Evolutionary conservation across 331 rosid species (phyloP).

Genomic region (Quercus tomentella): DNA sequence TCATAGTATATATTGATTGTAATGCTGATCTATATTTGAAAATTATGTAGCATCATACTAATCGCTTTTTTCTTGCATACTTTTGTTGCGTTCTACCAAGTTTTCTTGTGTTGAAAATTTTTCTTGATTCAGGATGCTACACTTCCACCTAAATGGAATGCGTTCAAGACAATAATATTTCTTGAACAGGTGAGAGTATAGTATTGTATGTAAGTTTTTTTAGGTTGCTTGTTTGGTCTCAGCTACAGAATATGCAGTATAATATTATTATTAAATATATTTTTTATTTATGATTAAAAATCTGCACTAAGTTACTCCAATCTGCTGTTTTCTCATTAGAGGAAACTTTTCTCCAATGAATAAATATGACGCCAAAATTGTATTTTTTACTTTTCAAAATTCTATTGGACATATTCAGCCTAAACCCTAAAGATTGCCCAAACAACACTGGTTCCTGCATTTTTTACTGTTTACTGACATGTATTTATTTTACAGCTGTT

Average conservation of each 20-base stretch:
- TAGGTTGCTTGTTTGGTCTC: constrained; percentile 9
- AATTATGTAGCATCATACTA: not conserved
- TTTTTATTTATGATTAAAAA: not conserved
- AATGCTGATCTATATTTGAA: not conserved
- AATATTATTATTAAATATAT: not conserved
- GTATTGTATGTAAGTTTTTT: not conserved
- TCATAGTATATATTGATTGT: not conserved
- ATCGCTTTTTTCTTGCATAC: not conserved
- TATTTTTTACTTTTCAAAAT: not conserved
- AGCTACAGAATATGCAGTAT: not conserved
- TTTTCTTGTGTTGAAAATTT: constrained; percentile 16
- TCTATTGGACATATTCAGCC: not conserved
- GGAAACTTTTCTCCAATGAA: not conserved
- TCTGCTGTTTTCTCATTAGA: not conserved
- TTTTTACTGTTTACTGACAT: not conserved
- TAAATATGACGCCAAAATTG: too few species aligned
- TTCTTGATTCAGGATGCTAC: constrained; percentile 64
- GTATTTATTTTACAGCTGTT: not conserved
- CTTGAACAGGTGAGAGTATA: constrained; percentile 68
- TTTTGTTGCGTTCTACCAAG: not conserved
- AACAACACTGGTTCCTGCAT: not conserved
- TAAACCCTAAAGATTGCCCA: not conserved
- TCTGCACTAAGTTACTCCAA: not conserved
- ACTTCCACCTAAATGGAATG: constrained; percentile 83
- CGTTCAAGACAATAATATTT: constrained; percentile 76